Base-by-base conservation (phyloP, 2,329 filamentous ascomycete species). In the Penicillium sp. region DNA sequence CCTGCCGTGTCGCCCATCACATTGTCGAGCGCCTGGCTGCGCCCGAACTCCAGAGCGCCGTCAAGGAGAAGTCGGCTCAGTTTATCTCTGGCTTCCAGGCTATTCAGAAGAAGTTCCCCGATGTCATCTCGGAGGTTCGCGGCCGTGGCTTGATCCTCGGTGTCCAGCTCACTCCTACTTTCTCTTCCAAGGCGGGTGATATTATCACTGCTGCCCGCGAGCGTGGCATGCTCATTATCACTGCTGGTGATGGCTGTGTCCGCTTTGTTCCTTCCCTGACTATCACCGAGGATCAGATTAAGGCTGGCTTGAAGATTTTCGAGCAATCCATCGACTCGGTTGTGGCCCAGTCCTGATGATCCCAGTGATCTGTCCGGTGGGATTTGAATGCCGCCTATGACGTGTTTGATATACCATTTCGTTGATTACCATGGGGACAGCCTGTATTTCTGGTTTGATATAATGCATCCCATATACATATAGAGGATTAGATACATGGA, bases 221-320 rank as follows among this genome's bases (percentile, higher is more conserved):
- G 75, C 80, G 89, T 52, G 93, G 93, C 0, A 70, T 98, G 63
- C 71, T 98, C 51, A 78, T 98, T 52, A 96, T 98, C 65, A 96
- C 90, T 1, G 92, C 89, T 25, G 93, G 93, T 1, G 90, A 84
- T 27, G 95, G 97, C 66, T 96, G 91, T 7, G 73, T 98, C 59
- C 80, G 93, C 42, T 95, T 98, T 62, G 90, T 97, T 49, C 93
- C 93, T 28, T 87, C 89, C 53, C 74, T 98, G 64, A 83, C 84
- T 5, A 87, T 98, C 50, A 86, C 82, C 0, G 83, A 89, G 59
- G 81, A 80, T 24, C 88, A 96, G 78, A 93, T 97, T 57, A 77
- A 84, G 58, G 78, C 86, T 56, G 90, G 89, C 0, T 74, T 96
- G 69, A 73, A 75, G 37, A 90, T 95, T 46, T 67, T 97, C 52